Conservation (phyloP, 129 eudicot genomes). For the Rutidosis leptorrhynchoides region DNA sequence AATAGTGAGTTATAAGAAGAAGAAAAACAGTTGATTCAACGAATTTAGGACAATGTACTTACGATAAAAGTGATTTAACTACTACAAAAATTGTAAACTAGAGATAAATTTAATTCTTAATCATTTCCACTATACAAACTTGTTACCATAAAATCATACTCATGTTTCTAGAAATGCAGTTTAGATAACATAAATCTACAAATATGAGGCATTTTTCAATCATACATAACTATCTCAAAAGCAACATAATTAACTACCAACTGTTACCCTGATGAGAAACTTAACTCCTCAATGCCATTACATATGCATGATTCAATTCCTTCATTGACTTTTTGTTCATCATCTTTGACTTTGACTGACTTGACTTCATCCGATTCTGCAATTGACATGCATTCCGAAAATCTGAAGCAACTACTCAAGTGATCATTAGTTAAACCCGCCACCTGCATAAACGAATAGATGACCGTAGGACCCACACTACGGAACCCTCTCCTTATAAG, state of each 20-base stretch:
- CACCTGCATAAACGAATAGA: constrained; percentile 72
- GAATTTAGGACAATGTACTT: neutral
- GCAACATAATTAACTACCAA: constrained; percentile 23
- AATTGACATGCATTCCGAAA: constrained; percentile 40
- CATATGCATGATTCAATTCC: constrained; percentile 37
- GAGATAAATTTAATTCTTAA: constrained; percentile 12
- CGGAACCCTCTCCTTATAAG: constrained; percentile 62
- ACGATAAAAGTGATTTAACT: neutral
- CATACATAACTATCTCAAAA: constrained; percentile 25
- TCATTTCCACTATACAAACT: constrained; percentile 32
- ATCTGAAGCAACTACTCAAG: constrained; percentile 55
- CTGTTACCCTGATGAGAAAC: constrained; percentile 33
- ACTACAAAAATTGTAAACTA: neutral
- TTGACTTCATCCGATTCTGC: constrained; percentile 31
- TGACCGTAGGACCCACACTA: constrained; percentile 66
- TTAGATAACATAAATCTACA: constrained; percentile 23
- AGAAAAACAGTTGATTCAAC: neutral
- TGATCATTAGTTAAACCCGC: constrained; percentile 71
- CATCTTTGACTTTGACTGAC: constrained; percentile 25
- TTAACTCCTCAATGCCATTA: constrained; percentile 36
- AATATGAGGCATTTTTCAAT: constrained; percentile 20
- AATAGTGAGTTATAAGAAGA: neutral
- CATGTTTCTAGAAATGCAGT: constrained; percentile 23
- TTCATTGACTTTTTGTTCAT: constrained; percentile 19
- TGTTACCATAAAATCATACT: constrained; percentile 27